Percentiles rank a stretch among this genome's conserved stretches.
Evolutionary conservation across 371 early-diverging fungal genomes (phyloP).

Genomic region (Capniomyces stellatus): DNA sequence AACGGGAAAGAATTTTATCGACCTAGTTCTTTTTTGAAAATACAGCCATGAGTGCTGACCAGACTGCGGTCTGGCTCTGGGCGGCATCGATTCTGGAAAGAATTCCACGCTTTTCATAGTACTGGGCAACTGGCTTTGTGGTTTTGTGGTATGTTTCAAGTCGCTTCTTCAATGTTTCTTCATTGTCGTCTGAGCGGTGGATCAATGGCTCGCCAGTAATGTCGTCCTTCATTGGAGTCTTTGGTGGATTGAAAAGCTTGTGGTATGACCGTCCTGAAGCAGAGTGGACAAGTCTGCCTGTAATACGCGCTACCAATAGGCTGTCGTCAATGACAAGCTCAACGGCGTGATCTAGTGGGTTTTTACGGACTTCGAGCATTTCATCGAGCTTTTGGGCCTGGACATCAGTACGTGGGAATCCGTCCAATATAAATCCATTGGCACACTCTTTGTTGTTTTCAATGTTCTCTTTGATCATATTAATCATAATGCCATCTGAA

Average conservation of each 20-base stretch:
- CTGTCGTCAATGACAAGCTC: constrained; percentile 88
- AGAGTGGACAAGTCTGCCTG: constrained; percentile 89
- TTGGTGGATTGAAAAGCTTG: constrained; percentile 90
- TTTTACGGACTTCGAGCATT: constrained; percentile 72
- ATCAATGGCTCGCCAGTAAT: constrained; percentile 92
- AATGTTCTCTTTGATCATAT: constrained; percentile 89
- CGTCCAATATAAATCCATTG: constrained; percentile 98
- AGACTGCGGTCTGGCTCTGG: constrained; percentile 74
- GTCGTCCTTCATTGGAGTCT: constrained; percentile 80
- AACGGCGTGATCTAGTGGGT: constrained; percentile 66
- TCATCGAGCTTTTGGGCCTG: constrained; percentile 97
- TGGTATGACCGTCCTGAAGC: constrained; percentile 94
- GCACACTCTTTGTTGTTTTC: constrained; percentile 79
- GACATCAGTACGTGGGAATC: constrained; percentile 97
- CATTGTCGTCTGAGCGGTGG: constrained; percentile 96
- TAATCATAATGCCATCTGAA: constrained; percentile 94
- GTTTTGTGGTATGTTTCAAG: constrained; percentile 85
- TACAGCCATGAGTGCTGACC: constrained; percentile 77
- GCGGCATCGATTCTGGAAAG: constrained; percentile 85
- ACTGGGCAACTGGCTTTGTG: constrained; percentile 92
- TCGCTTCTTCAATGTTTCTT: constrained; percentile 81
- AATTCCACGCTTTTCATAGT: constrained; percentile 87
- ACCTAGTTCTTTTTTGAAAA: constrained; percentile 37
- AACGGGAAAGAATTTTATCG: too few relatives aligned
- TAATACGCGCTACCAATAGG: constrained; percentile 85